Evolutionary conservation across 768 basidiomycete species (phyloP).

Genomic region (Piloderma croceum): DNA sequence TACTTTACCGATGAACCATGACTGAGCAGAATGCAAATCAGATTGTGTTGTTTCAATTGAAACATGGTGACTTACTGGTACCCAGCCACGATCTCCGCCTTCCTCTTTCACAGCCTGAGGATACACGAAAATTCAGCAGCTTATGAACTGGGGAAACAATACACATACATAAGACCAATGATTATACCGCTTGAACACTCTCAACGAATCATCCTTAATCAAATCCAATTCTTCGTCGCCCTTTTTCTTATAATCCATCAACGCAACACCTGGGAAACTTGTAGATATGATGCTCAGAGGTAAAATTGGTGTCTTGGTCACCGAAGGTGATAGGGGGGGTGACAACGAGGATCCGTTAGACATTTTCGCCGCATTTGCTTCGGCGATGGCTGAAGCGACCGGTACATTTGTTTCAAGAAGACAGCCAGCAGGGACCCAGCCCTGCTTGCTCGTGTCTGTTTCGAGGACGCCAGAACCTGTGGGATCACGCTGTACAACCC

Average conservation of each 20-base stretch:
- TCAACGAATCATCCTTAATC: slow-evolving; percentile 78
- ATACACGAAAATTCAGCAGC: slow-evolving; percentile 9
- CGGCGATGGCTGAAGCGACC: slow-evolving; percentile 80
- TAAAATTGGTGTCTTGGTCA: slow-evolving; percentile 69
- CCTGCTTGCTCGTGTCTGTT: slow-evolving; percentile 73
- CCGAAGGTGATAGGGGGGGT: slow-evolving; percentile 32
- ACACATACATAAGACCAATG: slow-evolving; percentile 87
- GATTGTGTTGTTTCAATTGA: not conserved
- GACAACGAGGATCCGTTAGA: slow-evolving; percentile 31
- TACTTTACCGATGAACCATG: slow-evolving; percentile 95
- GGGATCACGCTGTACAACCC: slow-evolving; percentile 95
- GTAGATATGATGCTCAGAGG: slow-evolving; percentile 93
- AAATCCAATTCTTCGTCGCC: slow-evolving; percentile 90
- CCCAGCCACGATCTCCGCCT: slow-evolving; percentile 93
- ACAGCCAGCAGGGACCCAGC: slow-evolving; percentile 98
- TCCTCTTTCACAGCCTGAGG: slow-evolving; percentile 86
- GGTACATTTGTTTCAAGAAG: slow-evolving; percentile 90
- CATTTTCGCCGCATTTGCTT: slow-evolving; percentile 63
- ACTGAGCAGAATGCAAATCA: slow-evolving; percentile 34
- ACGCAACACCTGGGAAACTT: slow-evolving; percentile 90
- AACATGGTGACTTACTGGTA: slow-evolving; percentile 54
- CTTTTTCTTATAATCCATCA: slow-evolving; percentile 95
- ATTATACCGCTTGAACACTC: slow-evolving; percentile 97
- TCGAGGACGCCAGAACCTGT: slow-evolving; percentile 76
- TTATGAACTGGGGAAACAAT: slow-evolving; percentile 7